Evolutionary conservation across 805 yeast species (phyloP), one percentile per base, ranked within the genome.

Genomic region (Wickerhamomyces strasburgensis): DNA sequence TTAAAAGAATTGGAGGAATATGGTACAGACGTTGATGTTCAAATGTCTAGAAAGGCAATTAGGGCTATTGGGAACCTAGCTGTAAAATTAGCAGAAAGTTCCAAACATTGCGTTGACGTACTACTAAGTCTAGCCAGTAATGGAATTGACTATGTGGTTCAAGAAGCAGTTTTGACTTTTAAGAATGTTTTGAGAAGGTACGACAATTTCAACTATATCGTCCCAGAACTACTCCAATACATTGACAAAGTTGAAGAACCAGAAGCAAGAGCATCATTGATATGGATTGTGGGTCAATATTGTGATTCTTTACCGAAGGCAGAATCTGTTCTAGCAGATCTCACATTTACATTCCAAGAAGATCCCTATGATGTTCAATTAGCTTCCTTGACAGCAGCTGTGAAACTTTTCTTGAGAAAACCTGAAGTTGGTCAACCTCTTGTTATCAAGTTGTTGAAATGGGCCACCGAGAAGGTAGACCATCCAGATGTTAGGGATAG

Each of bases 1-100:
- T 62, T 89, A 31, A 62, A 75, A 14, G 98, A 89, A 55, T 60
- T 89, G 35, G 82, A 78, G 44, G 95, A 84, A 49, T 89, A 89
- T 58, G 94, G 95, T 5, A 75, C 87, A 0, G 96, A 86, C 51
- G 79, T 85, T 11, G 96, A 89, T 58, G 73, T 80, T 17, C 82
- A 83, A 40, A 86, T 88, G 81, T 85, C 89, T 2, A 67, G 95
- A 38, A 84, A 87, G 51, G 88, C 97, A 0, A 78, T 90, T 3
- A 64, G 95, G 41, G 95, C 96, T 0, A 78, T 90, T 43, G 97
- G 97, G 2, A 85, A 88, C 52, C 64, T 90, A 15, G 95, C 96
- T 0, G 78, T 88, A 19, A 86, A 85, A 52, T 60, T 87, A 13
- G 78, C 76, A 18, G 57, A 58, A 7, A 77, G 84, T 0, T 79